Percentiles rank a stretch among this genome's conserved stretches.
These are phyloP conservation scores for Heritiera littoralis DNA, from an alignment of 345 rosid species.

Conservation along the genomic window DNA sequence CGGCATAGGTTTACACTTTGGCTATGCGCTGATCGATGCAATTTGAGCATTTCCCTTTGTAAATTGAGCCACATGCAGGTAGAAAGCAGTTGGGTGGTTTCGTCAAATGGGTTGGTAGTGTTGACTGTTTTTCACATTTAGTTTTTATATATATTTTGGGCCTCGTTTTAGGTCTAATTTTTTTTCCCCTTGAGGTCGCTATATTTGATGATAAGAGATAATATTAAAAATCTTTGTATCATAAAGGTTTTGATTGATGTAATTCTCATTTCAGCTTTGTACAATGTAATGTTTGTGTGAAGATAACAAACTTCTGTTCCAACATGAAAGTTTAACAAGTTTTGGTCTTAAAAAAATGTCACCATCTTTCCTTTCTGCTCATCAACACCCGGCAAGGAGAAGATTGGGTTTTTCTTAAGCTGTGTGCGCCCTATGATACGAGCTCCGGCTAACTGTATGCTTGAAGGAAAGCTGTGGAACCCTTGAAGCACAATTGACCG, in stretches of 20 bases:
- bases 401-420: no score
- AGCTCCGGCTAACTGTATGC: no score
- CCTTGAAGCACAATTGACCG: no score
- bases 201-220: constrained; percentile 33
- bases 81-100: constrained; percentile 30
- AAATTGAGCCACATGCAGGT: constrained; percentile 56
- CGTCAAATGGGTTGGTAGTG: constrained; percentile 35
- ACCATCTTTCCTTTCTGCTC: no score
- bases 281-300: constrained; percentile 49
- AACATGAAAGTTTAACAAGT: constrained; percentile 13
- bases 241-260: constrained; percentile 51
- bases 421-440: no score
- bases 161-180: constrained; percentile 37
- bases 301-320: constrained; percentile 35
- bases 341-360: background rate
- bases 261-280: constrained; percentile 34
- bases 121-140: constrained; percentile 44
- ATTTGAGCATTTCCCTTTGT: constrained; percentile 38
- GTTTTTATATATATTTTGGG: constrained; percentile 22
- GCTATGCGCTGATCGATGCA: constrained; percentile 29
- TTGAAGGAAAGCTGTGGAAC: no score
- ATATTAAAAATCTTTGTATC: constrained; percentile 36
- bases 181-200: constrained; percentile 26
- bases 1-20: constrained; percentile 27
- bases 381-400: no score